These are phyloP conservation scores for Candida anutae DNA, from an alignment of 1,139 yeast genomes.

Conservation along the genomic window DNA sequence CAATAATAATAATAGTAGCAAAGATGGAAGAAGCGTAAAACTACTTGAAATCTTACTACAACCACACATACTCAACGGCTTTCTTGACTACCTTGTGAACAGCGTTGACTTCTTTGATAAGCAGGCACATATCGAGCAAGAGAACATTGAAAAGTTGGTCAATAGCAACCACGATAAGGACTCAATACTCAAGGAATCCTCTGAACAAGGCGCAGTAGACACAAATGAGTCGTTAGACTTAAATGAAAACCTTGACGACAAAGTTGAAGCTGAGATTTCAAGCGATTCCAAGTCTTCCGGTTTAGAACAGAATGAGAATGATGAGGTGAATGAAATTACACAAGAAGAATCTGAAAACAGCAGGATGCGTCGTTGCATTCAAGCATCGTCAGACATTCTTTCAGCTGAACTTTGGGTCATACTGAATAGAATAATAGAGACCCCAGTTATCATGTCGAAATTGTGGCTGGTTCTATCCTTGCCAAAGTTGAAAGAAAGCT, in stretches of 20 bases:
- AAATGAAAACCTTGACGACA: slow-evolving; percentile 8
- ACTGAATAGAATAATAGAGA: slow-evolving; percentile 37
- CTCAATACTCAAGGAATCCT: slow-evolving; percentile 3
- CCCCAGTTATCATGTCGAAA: slow-evolving; percentile 33
- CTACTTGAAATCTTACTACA: slow-evolving; percentile 37
- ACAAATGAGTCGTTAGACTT: slow-evolving; percentile 3
- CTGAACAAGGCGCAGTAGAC: slow-evolving; percentile 3
- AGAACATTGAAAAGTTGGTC: slow-evolving; percentile 6
- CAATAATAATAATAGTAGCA: slow-evolving; percentile 14
- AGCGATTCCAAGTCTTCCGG: slow-evolving; percentile 3
- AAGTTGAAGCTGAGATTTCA: slow-evolving; percentile 6
- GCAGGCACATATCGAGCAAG: slow-evolving; percentile 19
- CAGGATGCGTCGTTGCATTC: slow-evolving; percentile 33
- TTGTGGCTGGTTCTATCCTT: slow-evolving; percentile 35
- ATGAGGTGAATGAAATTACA: slow-evolving; percentile 4
- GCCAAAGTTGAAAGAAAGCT: slow-evolving; percentile 31
- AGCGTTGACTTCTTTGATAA: slow-evolving; percentile 36
- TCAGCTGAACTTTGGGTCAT: slow-evolving; percentile 39
- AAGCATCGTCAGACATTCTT: slow-evolving; percentile 35
- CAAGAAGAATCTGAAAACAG: slow-evolving; percentile 28
- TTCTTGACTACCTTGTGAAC: slow-evolving; percentile 20
- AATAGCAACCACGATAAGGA: no score
- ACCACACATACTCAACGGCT: slow-evolving; percentile 38
- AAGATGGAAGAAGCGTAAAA: slow-evolving; percentile 34
- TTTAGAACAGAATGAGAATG: background rate